Evolutionary conservation across 345 rosid genomes (phyloP), one percentile per base, ranked within the genome.

Genomic region (Pugionium cornutum): DNA sequence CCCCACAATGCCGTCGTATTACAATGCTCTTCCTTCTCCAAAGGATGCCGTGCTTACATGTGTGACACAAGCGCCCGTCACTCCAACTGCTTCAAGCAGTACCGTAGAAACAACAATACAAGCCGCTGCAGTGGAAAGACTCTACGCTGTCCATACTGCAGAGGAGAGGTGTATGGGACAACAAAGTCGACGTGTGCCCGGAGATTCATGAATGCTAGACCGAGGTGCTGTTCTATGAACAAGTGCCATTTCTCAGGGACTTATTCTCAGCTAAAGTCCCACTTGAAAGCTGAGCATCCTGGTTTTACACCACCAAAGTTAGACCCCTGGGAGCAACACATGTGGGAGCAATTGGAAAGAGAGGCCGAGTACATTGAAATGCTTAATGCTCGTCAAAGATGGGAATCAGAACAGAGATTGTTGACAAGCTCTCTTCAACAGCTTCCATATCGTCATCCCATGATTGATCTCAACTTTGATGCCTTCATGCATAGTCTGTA

Each of bases 1-100:
- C 95, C 97, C 1, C 95, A 85, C 64, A 89, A 84, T 62, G 89
- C 82, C 0, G 91, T 87, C 18, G 83, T 87, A 35, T 58, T 89
- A 57, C 70, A 47, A 4, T 89, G 97, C 68, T 73, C 89, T 36
- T 84, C 91, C 8, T 72, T 40, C 53, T 73, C 80, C 18, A 79
- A 79, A 30, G 95, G 95, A 1, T 87, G 97, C 9, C 78, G 74
- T 9, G 85, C 95, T 39, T 85, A 78, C 81, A 85, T 87, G 76
- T 89, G 97, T 45, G 82, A 85, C 66, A 87, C 91, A 0, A 87
- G 86, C 66, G 47, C 74, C 28, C 86, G 87, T 31, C 92, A 83
- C 67, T 87, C 97, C 4, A 84, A 89, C 56, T 89, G 95, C 48
- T 82, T 80, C 34, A 80, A 80, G 27, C 89, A 82, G 66, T 82